phyloP scores from a whole-genome alignment of 768 basidiomycete genomes.

The Suillus placidus region DNA sequence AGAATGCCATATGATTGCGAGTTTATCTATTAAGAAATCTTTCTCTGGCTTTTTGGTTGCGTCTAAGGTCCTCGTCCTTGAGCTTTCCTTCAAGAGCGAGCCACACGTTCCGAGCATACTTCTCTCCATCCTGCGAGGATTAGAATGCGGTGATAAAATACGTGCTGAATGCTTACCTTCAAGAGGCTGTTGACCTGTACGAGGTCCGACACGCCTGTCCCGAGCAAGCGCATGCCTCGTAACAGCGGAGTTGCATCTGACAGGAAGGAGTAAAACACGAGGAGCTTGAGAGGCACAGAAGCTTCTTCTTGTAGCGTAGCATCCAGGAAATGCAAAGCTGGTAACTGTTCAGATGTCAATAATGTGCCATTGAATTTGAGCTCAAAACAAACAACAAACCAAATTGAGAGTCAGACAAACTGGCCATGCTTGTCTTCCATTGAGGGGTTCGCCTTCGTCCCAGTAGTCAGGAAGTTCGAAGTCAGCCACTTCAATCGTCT shows the following conservation, averaged over 20 bases:
- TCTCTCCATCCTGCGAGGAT: slow-evolving; percentile 64
- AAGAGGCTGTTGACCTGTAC: slow-evolving; percentile 53
- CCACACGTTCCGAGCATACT: slow-evolving; percentile 60
- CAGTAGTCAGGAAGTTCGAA: slow-evolving; percentile 88
- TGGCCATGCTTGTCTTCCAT: slow-evolving; percentile 69
- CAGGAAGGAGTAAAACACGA: slow-evolving; percentile 67
- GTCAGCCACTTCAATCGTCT: slow-evolving; percentile 57
- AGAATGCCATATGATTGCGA: background rate
- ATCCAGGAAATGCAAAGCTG: slow-evolving; percentile 70
- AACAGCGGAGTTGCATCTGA: slow-evolving; percentile 40
- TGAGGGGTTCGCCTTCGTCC: slow-evolving; percentile 77
- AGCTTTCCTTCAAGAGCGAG: slow-evolving; percentile 63
- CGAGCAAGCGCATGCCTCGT: slow-evolving; percentile 67
- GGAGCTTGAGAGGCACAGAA: slow-evolving; percentile 59
- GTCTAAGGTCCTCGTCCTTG: slow-evolving; percentile 61
- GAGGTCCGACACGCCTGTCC: slow-evolving; percentile 58
- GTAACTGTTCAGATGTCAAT: slow-evolving; percentile 43
- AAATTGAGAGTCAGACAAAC: slow-evolving; percentile 78
- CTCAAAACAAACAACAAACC: slow-evolving; percentile 43
- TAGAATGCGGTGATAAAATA: slow-evolving; percentile 44
- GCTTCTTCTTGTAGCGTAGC: slow-evolving; percentile 74
- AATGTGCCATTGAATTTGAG: background rate
- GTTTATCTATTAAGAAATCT: slow-evolving; percentile 41
- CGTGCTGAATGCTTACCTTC: slow-evolving; percentile 43
- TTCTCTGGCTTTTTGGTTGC: slow-evolving; percentile 61